A percentile compares a stretch with the other conserved stretches of the same genome.
phyloP scores from a whole-genome alignment of 768 basidiomycete species.

The Termitomyces sp. region DNA sequence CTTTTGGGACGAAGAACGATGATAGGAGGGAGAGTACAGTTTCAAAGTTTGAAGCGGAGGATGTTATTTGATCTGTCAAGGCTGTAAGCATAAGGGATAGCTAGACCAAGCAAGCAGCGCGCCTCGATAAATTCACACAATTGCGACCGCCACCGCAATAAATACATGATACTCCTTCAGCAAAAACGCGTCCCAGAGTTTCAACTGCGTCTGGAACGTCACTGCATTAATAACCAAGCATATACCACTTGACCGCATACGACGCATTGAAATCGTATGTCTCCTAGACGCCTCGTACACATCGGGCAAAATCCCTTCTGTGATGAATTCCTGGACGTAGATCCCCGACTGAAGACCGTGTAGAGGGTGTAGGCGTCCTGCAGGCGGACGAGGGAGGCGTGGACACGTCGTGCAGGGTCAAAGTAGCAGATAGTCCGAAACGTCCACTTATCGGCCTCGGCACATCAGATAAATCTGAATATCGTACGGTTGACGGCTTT shows the following conservation, averaged over 20 bases:
- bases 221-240: too few relatives aligned
- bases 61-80: too few relatives aligned
- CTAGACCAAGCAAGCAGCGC: too few relatives aligned
- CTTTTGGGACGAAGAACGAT: too few relatives aligned
- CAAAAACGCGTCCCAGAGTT: too few relatives aligned
- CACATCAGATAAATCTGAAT: slow-evolving; percentile 96
- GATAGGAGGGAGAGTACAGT: too few relatives aligned
- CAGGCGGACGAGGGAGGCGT: slow-evolving; percentile 77
- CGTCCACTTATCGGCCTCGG: slow-evolving; percentile 95
- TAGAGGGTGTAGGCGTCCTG: slow-evolving; percentile 90
- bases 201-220: too few relatives aligned
- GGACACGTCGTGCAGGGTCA: slow-evolving; percentile 84
- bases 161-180: too few relatives aligned
- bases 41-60: too few relatives aligned
- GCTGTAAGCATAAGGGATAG: too few relatives aligned
- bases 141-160: too few relatives aligned
- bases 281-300: slow-evolving; percentile 83
- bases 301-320: slow-evolving; percentile 82
- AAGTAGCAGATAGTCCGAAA: slow-evolving; percentile 90
- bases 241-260: slow-evolving; percentile 99
- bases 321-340: slow-evolving; percentile 89
- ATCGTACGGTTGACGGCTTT: slow-evolving; percentile 81
- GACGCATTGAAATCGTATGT: slow-evolving; percentile 87
- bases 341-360: slow-evolving; percentile 87
- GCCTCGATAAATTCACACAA: too few relatives aligned